Conservation (phyloP, 2,329 filamentous ascomycete genomes). For the Stachybotrys elegans region DNA sequence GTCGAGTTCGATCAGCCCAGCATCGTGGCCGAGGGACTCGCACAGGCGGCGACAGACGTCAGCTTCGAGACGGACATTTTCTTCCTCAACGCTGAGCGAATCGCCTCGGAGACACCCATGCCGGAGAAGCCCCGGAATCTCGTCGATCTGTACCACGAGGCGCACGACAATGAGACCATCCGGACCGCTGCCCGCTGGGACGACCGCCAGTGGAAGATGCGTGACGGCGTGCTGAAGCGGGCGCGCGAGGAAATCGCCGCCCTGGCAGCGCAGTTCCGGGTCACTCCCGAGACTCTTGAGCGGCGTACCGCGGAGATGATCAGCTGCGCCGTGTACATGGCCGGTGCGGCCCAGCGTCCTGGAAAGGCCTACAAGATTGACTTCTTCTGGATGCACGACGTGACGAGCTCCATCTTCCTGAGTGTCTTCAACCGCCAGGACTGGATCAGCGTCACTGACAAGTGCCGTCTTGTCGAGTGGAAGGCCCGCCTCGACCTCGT, state of each 20-base stretch:
- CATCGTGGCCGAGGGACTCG: conserved; percentile 62
- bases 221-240: conserved; percentile 56
- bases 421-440: conserved; percentile 19
- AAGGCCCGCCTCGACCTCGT: conserved; percentile 59
- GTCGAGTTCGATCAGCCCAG: conserved; percentile 63
- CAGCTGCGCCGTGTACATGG: conserved; percentile 12
- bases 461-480: conserved; percentile 58
- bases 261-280: conserved; percentile 46
- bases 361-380: conserved; percentile 57
- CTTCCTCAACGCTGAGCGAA: conserved; percentile 25
- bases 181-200: conserved; percentile 35
- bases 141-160: conserved; percentile 13
- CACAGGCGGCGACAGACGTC: conserved; percentile 53
- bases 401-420: conserved; percentile 27
- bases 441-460: conserved; percentile 31
- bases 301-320: conserved; percentile 27
- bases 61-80: conserved; percentile 30
- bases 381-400: conserved; percentile 48
- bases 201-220: conserved; percentile 36
- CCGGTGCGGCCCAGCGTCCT: conserved; percentile 42
- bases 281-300: conserved; percentile 34
- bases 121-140: conserved; percentile 3
- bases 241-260: conserved; percentile 51
- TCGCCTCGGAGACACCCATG: neutral
- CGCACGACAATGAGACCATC: conserved; percentile 42